phyloP scores from a whole-genome alignment of 306 rosid genomes.

The Pterocarpus macrocarpus region DNA sequence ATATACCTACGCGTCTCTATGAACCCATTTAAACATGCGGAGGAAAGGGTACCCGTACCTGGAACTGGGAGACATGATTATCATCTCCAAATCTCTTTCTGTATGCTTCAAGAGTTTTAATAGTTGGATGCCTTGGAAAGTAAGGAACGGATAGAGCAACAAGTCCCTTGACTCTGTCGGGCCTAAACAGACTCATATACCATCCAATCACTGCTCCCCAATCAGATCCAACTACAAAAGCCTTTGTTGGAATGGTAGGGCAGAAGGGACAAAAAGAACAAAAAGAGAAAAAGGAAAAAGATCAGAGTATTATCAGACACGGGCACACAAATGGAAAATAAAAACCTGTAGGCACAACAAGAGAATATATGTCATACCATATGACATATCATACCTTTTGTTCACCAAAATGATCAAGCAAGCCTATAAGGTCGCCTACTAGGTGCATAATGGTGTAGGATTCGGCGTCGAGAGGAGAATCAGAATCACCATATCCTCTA shows the following conservation, averaged over 20 bases:
- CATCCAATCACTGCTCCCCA: slow-evolving; percentile 72
- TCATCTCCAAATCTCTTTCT: slow-evolving; percentile 57
- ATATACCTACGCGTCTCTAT: no score
- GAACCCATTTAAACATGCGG: neutral
- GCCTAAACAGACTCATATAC: slow-evolving; percentile 67
- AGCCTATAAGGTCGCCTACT: slow-evolving; percentile 66
- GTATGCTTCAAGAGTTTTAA: slow-evolving; percentile 52
- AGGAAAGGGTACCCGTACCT: slow-evolving; percentile 49
- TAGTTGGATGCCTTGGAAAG: slow-evolving; percentile 60
- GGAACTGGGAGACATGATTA: slow-evolving; percentile 71
- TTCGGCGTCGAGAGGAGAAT: slow-evolving; percentile 58
- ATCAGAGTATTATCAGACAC: no score
- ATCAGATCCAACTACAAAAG: slow-evolving; percentile 72
- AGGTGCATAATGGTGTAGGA: slow-evolving; percentile 60
- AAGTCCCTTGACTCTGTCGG: slow-evolving; percentile 70
- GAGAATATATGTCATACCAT: neutral
- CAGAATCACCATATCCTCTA: slow-evolving; percentile 77
- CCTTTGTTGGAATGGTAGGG: slow-evolving; percentile 45
- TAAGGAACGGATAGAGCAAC: slow-evolving; percentile 65
- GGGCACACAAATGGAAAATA: no score
- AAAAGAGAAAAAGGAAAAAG: no score
- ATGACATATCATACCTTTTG: slow-evolving; percentile 53
- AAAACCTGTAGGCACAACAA: no score
- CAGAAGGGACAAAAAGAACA: neutral
- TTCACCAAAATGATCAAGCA: slow-evolving; percentile 70